Base-by-base conservation (phyloP, 148 eudicot species). In the Silene conica region DNA sequence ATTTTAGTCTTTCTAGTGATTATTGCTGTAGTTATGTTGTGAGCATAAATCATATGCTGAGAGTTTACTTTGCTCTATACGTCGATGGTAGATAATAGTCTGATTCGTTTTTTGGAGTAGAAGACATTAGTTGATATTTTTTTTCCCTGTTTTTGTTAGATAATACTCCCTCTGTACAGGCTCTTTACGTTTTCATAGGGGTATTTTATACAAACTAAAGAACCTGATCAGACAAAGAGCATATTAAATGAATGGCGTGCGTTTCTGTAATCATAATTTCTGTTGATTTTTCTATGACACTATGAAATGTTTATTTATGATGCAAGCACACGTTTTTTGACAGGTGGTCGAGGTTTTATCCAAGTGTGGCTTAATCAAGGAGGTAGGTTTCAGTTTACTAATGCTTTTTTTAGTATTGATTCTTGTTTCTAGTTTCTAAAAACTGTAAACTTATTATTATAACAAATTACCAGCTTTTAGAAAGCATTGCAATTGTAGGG, bases 261-360 rank as follows among this genome's bases (percentile, higher is more conserved):
- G 55, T 18, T 50, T 38, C 43, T 38, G 43, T 38, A 38, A 38
- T 38, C 43, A 38, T 8, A 38, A 38, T 38, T 0, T 14, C 16
- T 50, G 55, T 15, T 5, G 16, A 50, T 50, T 13, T 11, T 50
- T 50, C 16, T 11, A n/a, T n/a, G n/a, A n/a, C n/a, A n/a, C n/a
- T 46, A 60, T 25, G 41, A 15, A 23, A 31, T 69, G 58, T 67
- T n/a, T 68, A 41, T 12, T 46, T 6, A 43, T 5, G 10, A 46
- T 46, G 13, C 34, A 31, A 31, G 34, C 52, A 46, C 52, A 46
- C 10, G 56, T 38, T 46, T 8, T 26, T 62, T 66, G 59, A 80
- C 87, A 95, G 99, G 80, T 92, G 48, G 96, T 86, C 63, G 97
- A 95, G 82, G 97, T 90, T 20, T 95, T 95, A 79, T 90, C 99